Conservation (phyloP, 208 protist genomes). For the Eutreptiella sp. region DNA sequence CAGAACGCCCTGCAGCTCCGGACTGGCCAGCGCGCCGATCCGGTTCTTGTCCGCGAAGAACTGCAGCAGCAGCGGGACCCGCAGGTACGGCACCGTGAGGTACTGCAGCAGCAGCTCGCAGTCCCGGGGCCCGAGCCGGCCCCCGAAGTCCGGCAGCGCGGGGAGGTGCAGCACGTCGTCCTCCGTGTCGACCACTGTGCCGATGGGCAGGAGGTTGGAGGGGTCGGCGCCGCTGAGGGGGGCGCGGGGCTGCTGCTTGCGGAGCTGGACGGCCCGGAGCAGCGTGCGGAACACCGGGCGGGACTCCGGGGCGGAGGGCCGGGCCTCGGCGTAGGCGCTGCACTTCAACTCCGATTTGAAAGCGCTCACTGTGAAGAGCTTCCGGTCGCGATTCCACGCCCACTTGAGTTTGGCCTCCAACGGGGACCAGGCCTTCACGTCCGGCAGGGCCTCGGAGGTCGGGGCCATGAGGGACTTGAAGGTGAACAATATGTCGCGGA, state of each 20-base stretch:
- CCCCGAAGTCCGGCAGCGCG: conserved; percentile 38
- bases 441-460: conserved; percentile 30
- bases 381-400: conserved; percentile 1
- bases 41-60: conserved; percentile 45
- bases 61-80: conserved; percentile 39
- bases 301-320: neutral
- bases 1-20: conserved; percentile 35
- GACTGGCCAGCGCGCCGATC: conserved; percentile 35
- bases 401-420: conserved; percentile 28
- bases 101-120: conserved; percentile 43
- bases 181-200: conserved; percentile 30
- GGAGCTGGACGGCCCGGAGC: neutral
- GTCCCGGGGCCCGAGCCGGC: conserved; percentile 39
- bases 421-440: conserved; percentile 27
- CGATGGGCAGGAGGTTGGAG: neutral
- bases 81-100: conserved; percentile 46
- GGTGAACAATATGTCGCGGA: conserved; percentile 38
- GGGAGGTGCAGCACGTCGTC: conserved; percentile 41
- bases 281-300: no score
- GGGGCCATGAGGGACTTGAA: conserved; percentile 40
- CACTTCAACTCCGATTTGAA: neutral
- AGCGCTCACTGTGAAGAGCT: no score
- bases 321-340: neutral
- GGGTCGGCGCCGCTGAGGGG: neutral
- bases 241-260: conserved; percentile 9